Base-by-base conservation (phyloP, 176 grass and related monocot genomes). In the Puya raimondii region DNA sequence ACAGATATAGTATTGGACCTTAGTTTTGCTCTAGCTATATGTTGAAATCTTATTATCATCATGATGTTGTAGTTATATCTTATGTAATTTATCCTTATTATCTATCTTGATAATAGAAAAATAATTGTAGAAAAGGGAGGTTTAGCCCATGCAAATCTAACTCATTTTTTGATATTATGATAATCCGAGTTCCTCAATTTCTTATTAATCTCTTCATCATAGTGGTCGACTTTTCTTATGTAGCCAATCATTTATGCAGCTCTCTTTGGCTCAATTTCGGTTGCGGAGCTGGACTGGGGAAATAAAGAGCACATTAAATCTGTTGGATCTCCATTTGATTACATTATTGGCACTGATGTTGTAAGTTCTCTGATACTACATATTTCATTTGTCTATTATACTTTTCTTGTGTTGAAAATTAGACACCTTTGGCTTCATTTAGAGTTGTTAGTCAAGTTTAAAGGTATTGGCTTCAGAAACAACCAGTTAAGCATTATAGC, bases 281-380 rank as follows among this genome's bases (percentile, higher is more conserved):
- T 91, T 70, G 83, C 86, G 48, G 92, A 96, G 70, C 63, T 96
- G 83, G 88, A 91, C 63, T 96, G 92, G 92, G 88, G 86, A 14
- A 92, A 96, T 26, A 85, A 83, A 83, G 84, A 81, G 1, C 92
- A 96, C 65, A 91, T 96, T 21, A 82, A 75, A 51, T 79, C 79
- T 14, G 88, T 89, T 72, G 84, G 67, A 1, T 88, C 92, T 64
- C 92, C 92, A 63, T 96, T 96, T 71, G 92, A 96, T 85, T 96
- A 87, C 70, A 92, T 96, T 69, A 89, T 96, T 72, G 92, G 88
- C 21, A 96, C 92, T 50, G 92, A 92, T 53, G 81, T 96, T 76
- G 92, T 96, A 92, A 85, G 92, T 80, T 63, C 66, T 81, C 47
- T 73, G 48, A 13, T 49, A 23, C 11, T 67, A 22, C 0, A 0